Percentiles rank a stretch among this genome's conserved stretches.
Conservation (phyloP, 495 filamentous ascomycete genomes). For the Evansstolkia leycettana region DNA sequence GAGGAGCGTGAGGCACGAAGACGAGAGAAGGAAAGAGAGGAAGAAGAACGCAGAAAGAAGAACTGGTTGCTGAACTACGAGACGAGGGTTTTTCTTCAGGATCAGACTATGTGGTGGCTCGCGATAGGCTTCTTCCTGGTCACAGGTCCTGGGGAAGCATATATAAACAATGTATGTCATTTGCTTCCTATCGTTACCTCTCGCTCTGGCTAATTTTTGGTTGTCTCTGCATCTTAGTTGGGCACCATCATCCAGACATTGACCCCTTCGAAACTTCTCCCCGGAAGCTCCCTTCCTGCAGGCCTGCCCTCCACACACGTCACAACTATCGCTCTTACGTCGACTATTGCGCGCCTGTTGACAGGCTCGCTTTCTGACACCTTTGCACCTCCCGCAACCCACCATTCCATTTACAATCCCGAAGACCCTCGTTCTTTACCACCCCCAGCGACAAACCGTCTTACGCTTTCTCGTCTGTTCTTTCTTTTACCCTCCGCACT, state of each 20-base stretch:
- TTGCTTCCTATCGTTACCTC: not conserved
- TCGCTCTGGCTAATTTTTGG: not conserved
- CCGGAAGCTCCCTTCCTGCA: constrained; percentile 38
- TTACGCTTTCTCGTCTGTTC: constrained; percentile 60
- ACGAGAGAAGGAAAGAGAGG: constrained; percentile 39
- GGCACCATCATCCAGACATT: constrained; percentile 86
- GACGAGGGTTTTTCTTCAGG: constrained; percentile 67
- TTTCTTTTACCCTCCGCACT: constrained; percentile 68
- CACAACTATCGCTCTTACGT: constrained; percentile 79
- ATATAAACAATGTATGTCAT: constrained; percentile 70
- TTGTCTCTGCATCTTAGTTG: constrained; percentile 30
- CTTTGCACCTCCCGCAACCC: constrained; percentile 55
- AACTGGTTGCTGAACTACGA: constrained; percentile 78
- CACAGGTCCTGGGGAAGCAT: constrained; percentile 86
- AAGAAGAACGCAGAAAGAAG: constrained; percentile 65
- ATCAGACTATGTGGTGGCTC: constrained; percentile 92
- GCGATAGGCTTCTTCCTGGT: constrained; percentile 87
- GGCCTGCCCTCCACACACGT: constrained; percentile 76
- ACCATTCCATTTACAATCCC: constrained; percentile 25
- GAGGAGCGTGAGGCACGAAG: constrained; percentile 32
- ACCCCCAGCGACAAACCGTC: constrained; percentile 17
- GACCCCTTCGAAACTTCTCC: constrained; percentile 45
- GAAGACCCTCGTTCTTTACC: constrained; percentile 16
- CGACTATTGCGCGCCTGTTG: constrained; percentile 74
- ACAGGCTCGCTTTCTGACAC: constrained; percentile 81